A percentile compares a stretch with the other conserved stretches of the same genome.
These are phyloP conservation scores for Chaetoceros tenuissimus DNA, from an alignment of 108 stramenopile genomes.

Conservation along the genomic window DNA sequence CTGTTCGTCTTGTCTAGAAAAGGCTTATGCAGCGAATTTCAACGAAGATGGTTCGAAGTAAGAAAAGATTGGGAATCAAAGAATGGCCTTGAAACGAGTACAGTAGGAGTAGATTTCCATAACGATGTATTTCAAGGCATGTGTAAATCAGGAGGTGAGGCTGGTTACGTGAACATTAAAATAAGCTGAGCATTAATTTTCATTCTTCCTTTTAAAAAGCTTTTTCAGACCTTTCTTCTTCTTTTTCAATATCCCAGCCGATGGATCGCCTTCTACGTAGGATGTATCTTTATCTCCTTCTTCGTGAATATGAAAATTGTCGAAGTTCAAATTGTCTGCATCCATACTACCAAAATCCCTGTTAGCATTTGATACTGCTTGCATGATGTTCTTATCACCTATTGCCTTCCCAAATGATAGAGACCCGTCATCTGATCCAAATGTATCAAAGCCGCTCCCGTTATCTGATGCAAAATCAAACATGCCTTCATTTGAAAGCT, in stretches of 20 bases:
- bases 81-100: background rate
- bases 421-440: background rate
- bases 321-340: constrained; percentile 13
- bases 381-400: background rate
- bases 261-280: background rate
- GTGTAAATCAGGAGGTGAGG: background rate
- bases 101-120: background rate
- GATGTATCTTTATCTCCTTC: background rate
- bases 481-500: background rate
- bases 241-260: background rate
- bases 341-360: background rate
- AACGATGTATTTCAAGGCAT: background rate
- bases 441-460: background rate
- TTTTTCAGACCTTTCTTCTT: background rate
- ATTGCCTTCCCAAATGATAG: background rate
- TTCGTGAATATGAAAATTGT: constrained; percentile 8
- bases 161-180: too few species aligned
- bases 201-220: background rate
- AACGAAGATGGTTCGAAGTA: background rate
- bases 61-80: background rate
- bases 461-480: background rate
- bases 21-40: background rate
- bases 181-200: too few species aligned
- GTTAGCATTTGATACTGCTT: background rate
- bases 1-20: background rate